phyloP scores from a whole-genome alignment of 75 land plant genomes.

The Ceratopteris richardii region DNA sequence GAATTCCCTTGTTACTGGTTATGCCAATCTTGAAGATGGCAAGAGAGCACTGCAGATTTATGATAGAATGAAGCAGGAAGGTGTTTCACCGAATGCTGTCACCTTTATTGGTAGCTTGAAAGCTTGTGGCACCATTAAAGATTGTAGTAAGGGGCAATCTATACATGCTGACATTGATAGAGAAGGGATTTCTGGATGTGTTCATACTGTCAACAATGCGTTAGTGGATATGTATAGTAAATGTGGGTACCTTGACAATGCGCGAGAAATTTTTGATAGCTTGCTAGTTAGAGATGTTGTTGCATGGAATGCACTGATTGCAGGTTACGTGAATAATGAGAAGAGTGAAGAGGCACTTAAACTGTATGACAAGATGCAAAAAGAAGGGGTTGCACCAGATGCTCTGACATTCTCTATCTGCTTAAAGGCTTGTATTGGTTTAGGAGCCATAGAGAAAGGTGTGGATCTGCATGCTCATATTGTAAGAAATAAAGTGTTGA shows the following conservation, averaged over 20 bases:
- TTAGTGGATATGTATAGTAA: constrained; percentile 7
- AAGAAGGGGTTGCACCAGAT: constrained; percentile 8
- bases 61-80: constrained; percentile 15
- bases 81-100: constrained; percentile 15
- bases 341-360: constrained; percentile 10
- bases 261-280: constrained; percentile 5
- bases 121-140: constrained; percentile 29
- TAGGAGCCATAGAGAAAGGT: constrained; percentile 4
- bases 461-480: constrained; percentile 7
- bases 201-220: constrained; percentile 1
- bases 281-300: constrained; percentile 4
- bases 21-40: constrained; percentile 13
- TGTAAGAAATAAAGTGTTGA: constrained; percentile 3
- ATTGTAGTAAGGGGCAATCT: constrained; percentile 22
- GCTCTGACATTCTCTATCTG: neutral
- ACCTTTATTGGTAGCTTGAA: constrained; percentile 26
- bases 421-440: constrained; percentile 9
- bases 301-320: constrained; percentile 12
- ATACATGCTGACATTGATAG: constrained; percentile 22
- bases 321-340: constrained; percentile 4
- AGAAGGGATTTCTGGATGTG: neutral
- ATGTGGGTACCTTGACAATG: constrained; percentile 4
- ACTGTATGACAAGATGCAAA: constrained; percentile 10
- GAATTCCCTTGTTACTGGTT: constrained; percentile 37
- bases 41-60: constrained; percentile 26